Base-by-base conservation (phyloP, 1,284 basidiomycete species). In the Lignosus rhinocerotis region DNA sequence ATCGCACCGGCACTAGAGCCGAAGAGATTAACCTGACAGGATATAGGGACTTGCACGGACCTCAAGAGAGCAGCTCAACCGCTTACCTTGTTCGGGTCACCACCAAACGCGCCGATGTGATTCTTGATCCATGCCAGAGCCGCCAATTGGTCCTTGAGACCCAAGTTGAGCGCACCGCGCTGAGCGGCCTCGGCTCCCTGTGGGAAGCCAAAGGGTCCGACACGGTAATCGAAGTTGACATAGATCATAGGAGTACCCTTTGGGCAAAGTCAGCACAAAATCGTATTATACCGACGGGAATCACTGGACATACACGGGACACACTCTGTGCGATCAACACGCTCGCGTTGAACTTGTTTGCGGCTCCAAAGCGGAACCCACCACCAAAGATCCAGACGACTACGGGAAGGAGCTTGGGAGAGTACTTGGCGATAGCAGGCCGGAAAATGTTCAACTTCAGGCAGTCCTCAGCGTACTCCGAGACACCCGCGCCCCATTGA, bases 1-100 rank as follows among this genome's bases (percentile, higher is more conserved):
- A 81, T 76, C 1, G 81, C 69, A 3, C 83, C 83, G 6, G 82
- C 82, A 62, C 80, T 83, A 63, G 83, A 73, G 7, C 83, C 83
- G 59, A 82, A 80, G 6, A 81, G 67, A 0, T 81, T 85, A 17
- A 84, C 78, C 76, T 80, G 36, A 6, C 17, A 16, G 59, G 10
- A 17, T n/a, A 25, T 25, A 25, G 4, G 25, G 25, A 25, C 25
- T 25, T 25, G 25, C 25, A 25, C 25, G 25, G 25, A 25, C 25
- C 25, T 25, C 4, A 4, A 25, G 2, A 25, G 25, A 25, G 25
- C 25, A 25, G 25, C 25, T 25, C 25, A 25, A 25, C 4, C 25
- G 25, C 39, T n/a, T 31, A 76, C 80, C 70, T 80, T 80, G 14
- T 49, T 59, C 17, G 75, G 76, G 63, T 84, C 80, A 1, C 82